Percentiles rank a stretch among this genome's conserved stretches.
Conservation (phyloP, 202 grass and related monocot species). For the Eragrostis tef region DNA sequence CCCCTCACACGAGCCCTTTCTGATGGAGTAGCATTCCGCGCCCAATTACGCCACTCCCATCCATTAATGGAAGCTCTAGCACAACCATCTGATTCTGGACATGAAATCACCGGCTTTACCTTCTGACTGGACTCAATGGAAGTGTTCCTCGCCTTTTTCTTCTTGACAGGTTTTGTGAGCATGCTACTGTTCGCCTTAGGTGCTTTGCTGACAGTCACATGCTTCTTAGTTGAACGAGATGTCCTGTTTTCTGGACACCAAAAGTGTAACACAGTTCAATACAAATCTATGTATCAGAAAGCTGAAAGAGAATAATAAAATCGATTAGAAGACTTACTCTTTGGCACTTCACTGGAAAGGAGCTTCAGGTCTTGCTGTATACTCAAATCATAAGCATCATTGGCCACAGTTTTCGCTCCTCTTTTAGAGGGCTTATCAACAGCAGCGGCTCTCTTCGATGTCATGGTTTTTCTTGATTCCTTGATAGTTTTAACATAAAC, state of each 20-base stretch:
- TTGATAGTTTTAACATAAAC: constrained; percentile 48
- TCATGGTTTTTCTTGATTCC: constrained; percentile 38
- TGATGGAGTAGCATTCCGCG: constrained; percentile 67
- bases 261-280: constrained; percentile 35
- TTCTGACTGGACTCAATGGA: constrained; percentile 48
- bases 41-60: constrained; percentile 94
- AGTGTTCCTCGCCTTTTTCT: constrained; percentile 54
- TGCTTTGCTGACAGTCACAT: constrained; percentile 35
- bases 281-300: constrained; percentile 45
- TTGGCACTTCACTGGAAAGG: constrained; percentile 53
- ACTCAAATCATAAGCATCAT: constrained; percentile 30
- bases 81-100: constrained; percentile 80
- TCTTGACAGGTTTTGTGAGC: constrained; percentile 45
- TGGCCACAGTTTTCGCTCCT: constrained; percentile 35
- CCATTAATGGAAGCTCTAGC: constrained; percentile 81
- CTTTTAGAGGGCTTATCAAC: constrained; percentile 42
- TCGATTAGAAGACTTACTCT: constrained; percentile 45
- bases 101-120: constrained; percentile 54
- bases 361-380: constrained; percentile 56
- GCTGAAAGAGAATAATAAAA: constrained; percentile 10
- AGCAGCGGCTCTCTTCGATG: constrained; percentile 38
- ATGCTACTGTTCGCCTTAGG: constrained; percentile 22
- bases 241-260: constrained; percentile 48
- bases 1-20: constrained; percentile 78
- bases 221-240: constrained; percentile 49